Conservation (phyloP, 2,329 filamentous ascomycete species). For the Volutella citrinella region DNA sequence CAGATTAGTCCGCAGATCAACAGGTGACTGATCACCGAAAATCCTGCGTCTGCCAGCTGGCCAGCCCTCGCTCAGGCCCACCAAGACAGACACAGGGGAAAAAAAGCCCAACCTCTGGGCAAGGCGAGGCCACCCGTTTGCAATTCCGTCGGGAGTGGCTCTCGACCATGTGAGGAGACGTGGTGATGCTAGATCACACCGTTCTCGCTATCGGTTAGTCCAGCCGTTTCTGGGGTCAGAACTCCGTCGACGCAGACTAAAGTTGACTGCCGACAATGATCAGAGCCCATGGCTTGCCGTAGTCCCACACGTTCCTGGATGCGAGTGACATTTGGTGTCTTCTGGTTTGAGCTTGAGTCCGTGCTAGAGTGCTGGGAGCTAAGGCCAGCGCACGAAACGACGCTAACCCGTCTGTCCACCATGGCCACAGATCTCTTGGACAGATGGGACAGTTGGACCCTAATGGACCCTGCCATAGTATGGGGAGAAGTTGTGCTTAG, state of each 20-base stretch:
- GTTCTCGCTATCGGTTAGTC: too few species aligned
- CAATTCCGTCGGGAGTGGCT: too few species aligned
- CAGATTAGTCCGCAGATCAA: constrained; percentile 27
- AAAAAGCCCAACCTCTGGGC: too few species aligned
- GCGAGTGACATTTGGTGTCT: constrained; percentile 26
- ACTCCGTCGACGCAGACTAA: constrained; percentile 24
- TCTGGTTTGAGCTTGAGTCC: constrained; percentile 14
- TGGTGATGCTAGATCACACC: too few species aligned
- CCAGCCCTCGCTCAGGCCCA: constrained; percentile 9
- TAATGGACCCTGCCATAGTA: too few species aligned
- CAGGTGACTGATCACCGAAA: constrained; percentile 22
- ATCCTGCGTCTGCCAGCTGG: constrained; percentile 3
- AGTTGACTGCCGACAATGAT: constrained; percentile 23
- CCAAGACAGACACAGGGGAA: too few species aligned
- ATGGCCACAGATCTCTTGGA: too few species aligned
- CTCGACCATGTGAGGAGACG: too few species aligned
- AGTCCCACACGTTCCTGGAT: constrained; percentile 30
- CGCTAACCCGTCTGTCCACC: constrained; percentile 17
- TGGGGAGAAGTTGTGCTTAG: too few species aligned
- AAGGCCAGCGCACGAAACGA: constrained; percentile 16
- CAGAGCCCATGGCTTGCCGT: constrained; percentile 27
- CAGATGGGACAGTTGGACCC: too few species aligned
- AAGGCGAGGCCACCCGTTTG: too few species aligned
- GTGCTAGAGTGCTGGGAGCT: constrained; percentile 17
- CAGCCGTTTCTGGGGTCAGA: constrained; percentile 22